These are phyloP conservation scores for Ogataea paradorogensis DNA, from an alignment of 805 yeast genomes.

Conservation along the genomic window DNA sequence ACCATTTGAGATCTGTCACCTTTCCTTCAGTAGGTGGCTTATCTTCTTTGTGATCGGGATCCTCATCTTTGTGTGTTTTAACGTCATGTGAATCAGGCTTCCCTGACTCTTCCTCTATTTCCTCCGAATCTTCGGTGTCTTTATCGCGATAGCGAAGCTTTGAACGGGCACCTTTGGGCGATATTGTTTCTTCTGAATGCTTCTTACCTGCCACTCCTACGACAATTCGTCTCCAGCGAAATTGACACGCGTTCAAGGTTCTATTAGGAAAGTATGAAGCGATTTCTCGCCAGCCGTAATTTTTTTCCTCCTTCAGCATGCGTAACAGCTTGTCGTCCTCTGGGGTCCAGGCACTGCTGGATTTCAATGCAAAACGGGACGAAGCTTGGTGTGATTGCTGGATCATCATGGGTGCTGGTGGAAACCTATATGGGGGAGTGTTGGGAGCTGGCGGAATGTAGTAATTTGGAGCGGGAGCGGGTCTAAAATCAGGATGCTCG, in stretches of 20 bases:
- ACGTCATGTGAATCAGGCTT: not conserved
- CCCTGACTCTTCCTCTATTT: not conserved
- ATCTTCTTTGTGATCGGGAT: not conserved
- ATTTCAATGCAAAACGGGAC: constrained; percentile 15
- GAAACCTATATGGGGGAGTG: not conserved
- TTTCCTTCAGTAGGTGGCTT: constrained; percentile 1
- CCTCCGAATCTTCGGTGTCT: not conserved
- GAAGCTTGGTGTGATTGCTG: not conserved
- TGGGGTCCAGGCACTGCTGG: constrained; percentile 67
- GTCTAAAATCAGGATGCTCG: constrained; percentile 1
- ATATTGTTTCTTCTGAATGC: not conserved
- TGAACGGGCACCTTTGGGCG: constrained; percentile 3
- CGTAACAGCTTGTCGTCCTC: constrained; percentile 70
- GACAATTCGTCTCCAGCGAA: constrained; percentile 75
- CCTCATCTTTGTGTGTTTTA: not conserved
- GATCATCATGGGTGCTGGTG: not conserved
- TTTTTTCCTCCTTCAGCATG: constrained; percentile 76
- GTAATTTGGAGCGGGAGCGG: constrained; percentile 2
- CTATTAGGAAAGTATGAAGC: constrained; percentile 74
- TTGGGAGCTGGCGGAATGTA: constrained; percentile 2
- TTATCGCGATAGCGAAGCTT: not conserved
- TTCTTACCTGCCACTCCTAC: constrained; percentile 32
- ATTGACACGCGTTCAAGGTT: constrained; percentile 87
- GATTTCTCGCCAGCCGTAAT: constrained; percentile 87
- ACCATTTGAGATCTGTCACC: constrained; percentile 4